Conservation (phyloP, 2,329 filamentous ascomycete genomes). For the Amesomyces nigricolor region DNA sequence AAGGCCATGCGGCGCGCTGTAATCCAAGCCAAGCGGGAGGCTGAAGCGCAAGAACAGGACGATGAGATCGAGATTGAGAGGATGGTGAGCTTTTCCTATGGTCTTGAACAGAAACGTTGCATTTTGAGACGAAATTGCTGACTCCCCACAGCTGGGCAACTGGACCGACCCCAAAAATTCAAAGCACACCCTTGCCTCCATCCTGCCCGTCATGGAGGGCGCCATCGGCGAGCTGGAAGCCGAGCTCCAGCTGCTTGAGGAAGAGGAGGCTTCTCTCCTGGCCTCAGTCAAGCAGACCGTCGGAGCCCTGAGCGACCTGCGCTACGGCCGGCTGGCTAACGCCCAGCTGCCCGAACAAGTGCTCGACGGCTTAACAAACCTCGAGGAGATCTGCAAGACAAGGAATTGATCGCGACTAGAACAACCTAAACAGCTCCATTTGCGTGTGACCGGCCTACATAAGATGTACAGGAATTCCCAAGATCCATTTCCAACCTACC, state of each 20-base stretch:
- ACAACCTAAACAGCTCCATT: neutral
- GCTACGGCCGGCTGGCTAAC: conserved; percentile 70
- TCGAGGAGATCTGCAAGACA: conserved; percentile 57
- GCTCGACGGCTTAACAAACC: conserved; percentile 57
- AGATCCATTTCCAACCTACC: conserved; percentile 1
- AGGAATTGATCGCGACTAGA: conserved; percentile 18
- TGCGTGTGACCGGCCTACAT: neutral
- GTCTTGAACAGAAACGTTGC: neutral
- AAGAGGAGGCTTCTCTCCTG: conserved; percentile 56
- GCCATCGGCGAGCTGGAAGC: conserved; percentile 61
- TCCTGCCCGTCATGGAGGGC: conserved; percentile 63
- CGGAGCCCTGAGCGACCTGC: conserved; percentile 71
- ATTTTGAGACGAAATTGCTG: neutral
- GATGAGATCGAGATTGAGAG: conserved; percentile 59
- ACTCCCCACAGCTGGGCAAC: conserved; percentile 43
- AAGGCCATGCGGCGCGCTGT: conserved; percentile 54
- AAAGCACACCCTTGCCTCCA: conserved; percentile 56
- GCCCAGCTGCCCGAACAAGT: conserved; percentile 59
- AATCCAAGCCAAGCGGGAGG: conserved; percentile 46
- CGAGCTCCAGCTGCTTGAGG: conserved; percentile 60
- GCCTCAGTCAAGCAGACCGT: conserved; percentile 60
- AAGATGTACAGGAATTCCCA: neutral
- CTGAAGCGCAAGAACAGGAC: conserved; percentile 52
- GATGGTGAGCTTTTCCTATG: conserved; percentile 36
- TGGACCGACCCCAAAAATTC: conserved; percentile 45